Evolutionary conservation across 2,329 filamentous ascomycete species (phyloP).

Genomic region (Tolypocladium nubicola): DNA sequence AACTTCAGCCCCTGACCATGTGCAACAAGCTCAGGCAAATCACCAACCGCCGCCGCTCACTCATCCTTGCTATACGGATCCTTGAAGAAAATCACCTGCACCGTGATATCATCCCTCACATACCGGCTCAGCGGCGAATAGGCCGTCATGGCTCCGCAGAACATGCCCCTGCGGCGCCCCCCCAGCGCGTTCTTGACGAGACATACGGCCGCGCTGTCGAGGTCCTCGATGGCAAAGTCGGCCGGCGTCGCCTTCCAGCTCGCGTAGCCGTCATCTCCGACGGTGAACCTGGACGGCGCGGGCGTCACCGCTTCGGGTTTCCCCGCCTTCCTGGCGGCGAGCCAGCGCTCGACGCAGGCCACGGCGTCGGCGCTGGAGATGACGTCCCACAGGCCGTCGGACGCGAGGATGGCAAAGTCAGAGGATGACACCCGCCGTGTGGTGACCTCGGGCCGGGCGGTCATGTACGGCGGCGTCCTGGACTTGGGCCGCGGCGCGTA

Average conservation of each 20-base stretch:
- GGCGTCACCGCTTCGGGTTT: slow-evolving; percentile 12
- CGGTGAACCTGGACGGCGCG: slow-evolving; percentile 3
- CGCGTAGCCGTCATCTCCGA: slow-evolving; percentile 12
- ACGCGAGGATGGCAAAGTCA: slow-evolving; percentile 54
- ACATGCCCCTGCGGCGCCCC: slow-evolving; percentile 61
- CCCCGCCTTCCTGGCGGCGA: slow-evolving; percentile 17
- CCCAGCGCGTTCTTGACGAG: slow-evolving; percentile 72
- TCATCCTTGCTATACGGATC: slow-evolving; percentile 1
- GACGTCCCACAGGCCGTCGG: slow-evolving; percentile 57
- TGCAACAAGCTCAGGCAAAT: too few relatives aligned
- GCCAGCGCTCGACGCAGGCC: slow-evolving; percentile 45
- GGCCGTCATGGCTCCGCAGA: slow-evolving; percentile 62
- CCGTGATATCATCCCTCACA: slow-evolving; percentile 65
- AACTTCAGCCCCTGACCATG: too few relatives aligned
- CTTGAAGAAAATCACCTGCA: slow-evolving; percentile 65
- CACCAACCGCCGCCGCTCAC: not conserved
- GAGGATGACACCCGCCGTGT: slow-evolving; percentile 38
- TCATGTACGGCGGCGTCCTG: slow-evolving; percentile 55
- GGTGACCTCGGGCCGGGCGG: slow-evolving; percentile 54
- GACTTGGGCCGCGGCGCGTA: slow-evolving; percentile 30
- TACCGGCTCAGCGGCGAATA: slow-evolving; percentile 57
- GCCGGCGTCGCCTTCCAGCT: slow-evolving; percentile 22
- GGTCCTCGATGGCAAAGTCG: slow-evolving; percentile 64
- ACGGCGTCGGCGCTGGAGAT: slow-evolving; percentile 48
- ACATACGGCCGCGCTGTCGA: slow-evolving; percentile 69